These are phyloP conservation scores for Warburgia ugandensis DNA, from an alignment of 164 flowering plant genomes.

Conservation along the genomic window DNA sequence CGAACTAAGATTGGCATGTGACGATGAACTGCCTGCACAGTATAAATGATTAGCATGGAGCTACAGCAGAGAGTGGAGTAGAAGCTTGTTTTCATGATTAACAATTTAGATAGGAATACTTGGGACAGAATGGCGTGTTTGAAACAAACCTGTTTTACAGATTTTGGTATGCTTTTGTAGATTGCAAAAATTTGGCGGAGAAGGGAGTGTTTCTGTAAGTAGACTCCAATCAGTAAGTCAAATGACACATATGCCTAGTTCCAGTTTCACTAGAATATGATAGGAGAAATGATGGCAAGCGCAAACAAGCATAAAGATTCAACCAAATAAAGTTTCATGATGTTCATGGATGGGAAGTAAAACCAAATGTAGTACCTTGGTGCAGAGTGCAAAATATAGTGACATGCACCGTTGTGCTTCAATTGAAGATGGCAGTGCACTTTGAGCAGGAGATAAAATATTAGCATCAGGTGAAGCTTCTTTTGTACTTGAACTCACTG, in stretches of 20 bases:
- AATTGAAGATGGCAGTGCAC: slow-evolving; percentile 34
- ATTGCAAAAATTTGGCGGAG: slow-evolving; percentile 65
- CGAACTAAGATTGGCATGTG: slow-evolving; percentile 89
- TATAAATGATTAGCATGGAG: slow-evolving; percentile 2
- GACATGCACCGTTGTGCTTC: slow-evolving; percentile 88
- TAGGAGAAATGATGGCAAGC: too few relatives aligned
- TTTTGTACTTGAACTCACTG: slow-evolving; percentile 21
- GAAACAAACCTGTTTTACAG: slow-evolving; percentile 65
- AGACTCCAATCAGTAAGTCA: slow-evolving; percentile 4
- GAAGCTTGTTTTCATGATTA: too few relatives aligned
- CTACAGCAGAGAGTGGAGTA: too few relatives aligned
- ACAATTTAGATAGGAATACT: too few relatives aligned
- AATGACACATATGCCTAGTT: too few relatives aligned
- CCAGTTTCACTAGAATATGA: too few relatives aligned
- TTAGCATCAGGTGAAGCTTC: slow-evolving; percentile 33
- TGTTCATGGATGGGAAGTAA: too few relatives aligned
- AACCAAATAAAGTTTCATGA: too few relatives aligned
- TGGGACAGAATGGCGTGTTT: too few relatives aligned
- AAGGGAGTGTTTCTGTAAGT: slow-evolving; percentile 76
- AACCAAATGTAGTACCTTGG: slow-evolving; percentile 68
- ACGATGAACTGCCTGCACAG: slow-evolving; percentile 73
- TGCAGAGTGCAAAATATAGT: slow-evolving; percentile 89
- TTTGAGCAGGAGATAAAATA: slow-evolving; percentile 31
- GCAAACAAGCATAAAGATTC: too few relatives aligned
- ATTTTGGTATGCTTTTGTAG: slow-evolving; percentile 48